Percentiles rank a stretch among this genome's conserved stretches.
phyloP scores from a whole-genome alignment of 208 protist genomes.

The Leptomonas pyrrhocoris region DNA sequence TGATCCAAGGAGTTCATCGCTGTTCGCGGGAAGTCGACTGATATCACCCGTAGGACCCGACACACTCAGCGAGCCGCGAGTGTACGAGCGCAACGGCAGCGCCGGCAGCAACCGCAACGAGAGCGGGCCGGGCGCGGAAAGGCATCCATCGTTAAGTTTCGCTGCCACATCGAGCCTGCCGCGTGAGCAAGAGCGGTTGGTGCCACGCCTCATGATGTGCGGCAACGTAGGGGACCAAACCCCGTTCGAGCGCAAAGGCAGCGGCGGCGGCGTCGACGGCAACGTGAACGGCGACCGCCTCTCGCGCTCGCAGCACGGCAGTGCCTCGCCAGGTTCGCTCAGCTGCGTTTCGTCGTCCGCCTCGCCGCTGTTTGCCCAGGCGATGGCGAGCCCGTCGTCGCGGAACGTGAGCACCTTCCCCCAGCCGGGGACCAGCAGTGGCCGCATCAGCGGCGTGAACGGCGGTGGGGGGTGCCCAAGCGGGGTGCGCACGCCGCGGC shows the following conservation, averaged over 20 bases:
- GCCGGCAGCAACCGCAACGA: constrained; percentile 12
- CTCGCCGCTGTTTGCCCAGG: constrained; percentile 25
- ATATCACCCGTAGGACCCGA: not conserved
- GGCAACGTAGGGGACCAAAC: constrained; percentile 4
- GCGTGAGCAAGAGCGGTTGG: constrained; percentile 9
- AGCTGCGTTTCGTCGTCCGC: constrained; percentile 20
- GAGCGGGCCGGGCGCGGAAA: not conserved
- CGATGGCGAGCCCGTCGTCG: constrained; percentile 14
- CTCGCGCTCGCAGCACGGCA: constrained; percentile 21
- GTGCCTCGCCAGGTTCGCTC: constrained; percentile 10
- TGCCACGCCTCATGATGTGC: constrained; percentile 21
- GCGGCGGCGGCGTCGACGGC: constrained; percentile 3
- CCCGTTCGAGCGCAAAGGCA: constrained; percentile 18
- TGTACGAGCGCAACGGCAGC: constrained; percentile 11
- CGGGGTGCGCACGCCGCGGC: constrained; percentile 30
- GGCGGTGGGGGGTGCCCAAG: constrained; percentile 5
- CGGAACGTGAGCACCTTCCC: constrained; percentile 4
- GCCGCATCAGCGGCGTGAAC: constrained; percentile 12
- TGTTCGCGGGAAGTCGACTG: constrained; percentile 7
- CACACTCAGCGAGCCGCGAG: not conserved
- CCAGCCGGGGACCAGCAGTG: constrained; percentile 1
- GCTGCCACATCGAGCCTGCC: not conserved
- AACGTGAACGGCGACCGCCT: constrained; percentile 1
- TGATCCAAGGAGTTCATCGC: constrained; percentile 8
- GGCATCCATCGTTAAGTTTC: not conserved